Base-by-base conservation (phyloP, 192 early-diverging fungal genomes). In the Entomortierella lignicola region DNA sequence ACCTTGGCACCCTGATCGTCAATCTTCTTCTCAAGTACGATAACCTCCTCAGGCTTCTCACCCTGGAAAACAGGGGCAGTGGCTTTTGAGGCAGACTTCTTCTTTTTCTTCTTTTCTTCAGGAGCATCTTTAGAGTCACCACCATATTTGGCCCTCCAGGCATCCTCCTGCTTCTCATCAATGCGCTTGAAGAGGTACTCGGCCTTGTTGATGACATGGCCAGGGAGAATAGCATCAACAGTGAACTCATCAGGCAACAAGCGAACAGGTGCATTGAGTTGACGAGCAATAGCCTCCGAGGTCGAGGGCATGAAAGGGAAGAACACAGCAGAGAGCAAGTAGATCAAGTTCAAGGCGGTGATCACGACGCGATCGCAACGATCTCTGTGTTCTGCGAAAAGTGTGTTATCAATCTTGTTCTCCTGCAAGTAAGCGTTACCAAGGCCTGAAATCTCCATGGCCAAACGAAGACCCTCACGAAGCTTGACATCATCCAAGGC, bases 351-450 rank as follows among this genome's bases (percentile, higher is more conserved):
- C 56, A 90, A 59, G 12, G 94, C 91, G 8, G 90, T 85, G 34
- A 85, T 87, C 51, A 99, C 87, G 25, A 99, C 97, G 8, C 92
- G 91, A 77, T 97, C 91, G 85, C 97, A 98, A 63, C 91, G 86
- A 17, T 83, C 81, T 58, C 92, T 92, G 66, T 91, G 81, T 42
- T 94, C 89, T 39, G 77, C 77, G 66, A 97, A 99, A 26, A 99
- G 83, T 39, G 88, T 82, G 81, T 98, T 98, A 82, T 96, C 96
- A 47, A 98, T 88, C 63, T 92, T 91, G 83, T 93, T 92, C 55
- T 96, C 93, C 82, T 99, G 98, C 48, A 99, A 85, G 80, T 98
- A 99, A 60, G 84, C 87, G 85, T 99, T 99, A 32, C 97, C 98
- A 31, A 92, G 92, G 6, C 93, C 91, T 25, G 96, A 97, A 58